Base-by-base conservation (phyloP, 352 stramenopile species). In the Globisporangium takayamanum region DNA sequence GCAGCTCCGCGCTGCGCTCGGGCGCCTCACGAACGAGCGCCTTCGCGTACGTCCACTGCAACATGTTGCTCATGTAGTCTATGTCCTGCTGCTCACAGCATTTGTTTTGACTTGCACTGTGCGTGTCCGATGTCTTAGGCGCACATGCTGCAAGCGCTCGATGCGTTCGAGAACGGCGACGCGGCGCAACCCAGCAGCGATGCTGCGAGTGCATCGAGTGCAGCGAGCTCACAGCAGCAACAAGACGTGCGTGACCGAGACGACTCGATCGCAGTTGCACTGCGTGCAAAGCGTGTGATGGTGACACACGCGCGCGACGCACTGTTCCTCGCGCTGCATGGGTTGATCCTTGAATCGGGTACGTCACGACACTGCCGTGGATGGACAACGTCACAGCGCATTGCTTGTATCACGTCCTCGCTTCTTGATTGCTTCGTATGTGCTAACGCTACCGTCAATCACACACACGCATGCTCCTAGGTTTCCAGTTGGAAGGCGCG, bases 141-240 rank as follows among this genome's bases (percentile, higher is more conserved):
- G 47, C 72, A 95, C 68, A 95, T 95, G 83, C 55, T 80, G 25
- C 54, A 66, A 46, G 82, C 83, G n/a, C 51, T 95, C 15, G 66
- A 68, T 14, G 60, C 63, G 16, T 92, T 92, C 33, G 48, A 68
- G 30, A 47, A 61, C 44, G 12, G 49, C 28, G 2, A 66, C 5
- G 28, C 48, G 12, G 0, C 39, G 1, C 7, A 28, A 7, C 16
- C 39, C 57, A 50, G 22, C 10, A 60, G 20, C 36, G 44, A 48
- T 41, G 16, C 36, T 12, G 26, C 60, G 47, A 71, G 18, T 44
- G 16, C 36, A 15, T 36, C 60, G 47, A 72, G 18, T 14, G 37
- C 61, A 48, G 33, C 33, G 10, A 10, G 11, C 33, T 70, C 18
- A 47, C 22, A n/a, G 48, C 67, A 54, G 50, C 39, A 50, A 15